A percentile compares a stretch with the other conserved stretches of the same genome.
Evolutionary conservation across 2,329 filamentous ascomycete species (phyloP).

Genomic region (Chrysosphaeria jannelii): DNA sequence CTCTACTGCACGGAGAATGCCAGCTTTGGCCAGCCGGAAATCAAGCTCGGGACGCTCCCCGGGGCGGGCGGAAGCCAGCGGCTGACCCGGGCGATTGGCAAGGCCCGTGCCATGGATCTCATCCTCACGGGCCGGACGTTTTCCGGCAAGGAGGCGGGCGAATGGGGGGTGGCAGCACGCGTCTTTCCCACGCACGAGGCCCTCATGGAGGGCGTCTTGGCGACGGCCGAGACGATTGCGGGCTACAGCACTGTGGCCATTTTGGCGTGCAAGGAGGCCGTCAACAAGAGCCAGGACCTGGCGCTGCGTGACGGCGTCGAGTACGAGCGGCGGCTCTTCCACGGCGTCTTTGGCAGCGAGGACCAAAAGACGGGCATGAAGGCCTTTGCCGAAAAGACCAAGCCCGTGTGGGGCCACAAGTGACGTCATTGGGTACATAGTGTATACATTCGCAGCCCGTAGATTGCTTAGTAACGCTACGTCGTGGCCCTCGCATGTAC

Average conservation of each 20-base stretch:
- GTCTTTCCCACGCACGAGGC: conserved; percentile 55
- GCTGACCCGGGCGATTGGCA: conserved; percentile 54
- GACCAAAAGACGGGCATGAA: conserved; percentile 96
- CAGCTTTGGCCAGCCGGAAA: conserved; percentile 89
- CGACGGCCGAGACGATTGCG: conserved; percentile 73
- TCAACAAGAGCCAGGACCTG: conserved; percentile 93
- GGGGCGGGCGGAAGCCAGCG: conserved; percentile 80
- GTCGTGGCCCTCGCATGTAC: too few species aligned
- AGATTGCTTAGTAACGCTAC: too few species aligned
- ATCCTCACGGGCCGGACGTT: conserved; percentile 70
- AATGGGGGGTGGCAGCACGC: conserved; percentile 72
- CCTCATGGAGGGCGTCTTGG: conserved; percentile 50
- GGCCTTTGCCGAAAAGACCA: conserved; percentile 85
- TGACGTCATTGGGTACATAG: too few species aligned
- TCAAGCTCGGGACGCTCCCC: conserved; percentile 79
- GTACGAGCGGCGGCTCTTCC: conserved; percentile 80
- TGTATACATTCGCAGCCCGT: too few species aligned
- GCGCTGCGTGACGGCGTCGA: conserved; percentile 71
- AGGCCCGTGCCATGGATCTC: conserved; percentile 71
- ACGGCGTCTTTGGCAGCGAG: conserved; percentile 70
- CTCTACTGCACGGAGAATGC: conserved; percentile 56
- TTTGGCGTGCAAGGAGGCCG: conserved; percentile 83
- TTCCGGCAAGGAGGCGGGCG: conserved; percentile 51
- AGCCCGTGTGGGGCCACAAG: conserved; percentile 67
- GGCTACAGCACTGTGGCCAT: conserved; percentile 64